Evolutionary conservation across 371 early-diverging fungal species (phyloP).

Genomic region (Mortierella sp.): DNA sequence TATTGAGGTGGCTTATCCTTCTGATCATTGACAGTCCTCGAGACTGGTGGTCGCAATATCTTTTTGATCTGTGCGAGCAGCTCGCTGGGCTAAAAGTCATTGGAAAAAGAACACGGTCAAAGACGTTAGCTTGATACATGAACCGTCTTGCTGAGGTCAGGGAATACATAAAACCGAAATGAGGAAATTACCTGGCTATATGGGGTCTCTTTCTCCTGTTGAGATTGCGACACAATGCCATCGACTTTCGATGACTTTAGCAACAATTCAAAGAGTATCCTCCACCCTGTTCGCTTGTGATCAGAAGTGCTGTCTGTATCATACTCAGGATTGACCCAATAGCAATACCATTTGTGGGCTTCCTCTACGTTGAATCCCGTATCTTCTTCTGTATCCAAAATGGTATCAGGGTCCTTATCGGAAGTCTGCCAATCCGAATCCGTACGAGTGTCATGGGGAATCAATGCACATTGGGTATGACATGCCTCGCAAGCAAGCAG

Average conservation of each 20-base stretch:
- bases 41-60: conserved; percentile 19
- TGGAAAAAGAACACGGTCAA: neutral
- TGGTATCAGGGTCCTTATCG: neutral
- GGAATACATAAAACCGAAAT: too few species aligned
- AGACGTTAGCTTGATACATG: too few species aligned
- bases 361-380: conserved; percentile 31
- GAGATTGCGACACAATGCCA: too few species aligned
- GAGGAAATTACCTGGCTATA: too few species aligned
- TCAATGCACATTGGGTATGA: conserved; percentile 38
- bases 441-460: conserved; percentile 10
- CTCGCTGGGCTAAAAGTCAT: conserved; percentile 29
- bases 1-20: too few species aligned
- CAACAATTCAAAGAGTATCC: conserved; percentile 13
- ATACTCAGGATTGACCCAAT: conserved; percentile 38
- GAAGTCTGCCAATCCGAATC: neutral
- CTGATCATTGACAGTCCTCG: too few species aligned
- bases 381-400: conserved; percentile 13
- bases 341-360: conserved; percentile 50
- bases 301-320: neutral
- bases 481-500: conserved; percentile 33
- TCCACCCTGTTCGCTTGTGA: conserved; percentile 31
- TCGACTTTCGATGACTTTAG: neutral
- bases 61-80: conserved; percentile 28
- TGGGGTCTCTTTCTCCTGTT: too few species aligned
- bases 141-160: too few species aligned